A percentile compares a stretch with the other conserved stretches of the same genome.
Conservation (phyloP, 78 protist species). For the Dictyostelium intermedium region DNA sequence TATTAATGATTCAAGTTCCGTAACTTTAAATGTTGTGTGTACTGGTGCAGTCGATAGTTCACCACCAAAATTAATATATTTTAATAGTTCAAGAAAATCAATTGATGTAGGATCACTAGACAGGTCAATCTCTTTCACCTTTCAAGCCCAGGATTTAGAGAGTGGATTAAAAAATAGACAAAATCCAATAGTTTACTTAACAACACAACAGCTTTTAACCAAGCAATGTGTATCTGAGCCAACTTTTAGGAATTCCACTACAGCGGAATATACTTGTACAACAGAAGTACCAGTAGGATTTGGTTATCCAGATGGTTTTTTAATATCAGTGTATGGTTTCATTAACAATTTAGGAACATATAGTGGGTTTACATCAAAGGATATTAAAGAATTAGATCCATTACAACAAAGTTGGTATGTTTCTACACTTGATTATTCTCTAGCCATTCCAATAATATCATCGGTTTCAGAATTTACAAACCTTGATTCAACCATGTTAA, state of each 20-base stretch:
- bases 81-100: neutral
- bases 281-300: conserved; percentile 4
- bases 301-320: neutral
- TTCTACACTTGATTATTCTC: neutral
- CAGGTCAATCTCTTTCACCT: neutral
- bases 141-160: neutral
- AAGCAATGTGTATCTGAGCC: neutral
- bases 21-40: neutral
- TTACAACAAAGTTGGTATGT: neutral
- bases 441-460: neutral
- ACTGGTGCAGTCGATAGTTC: neutral
- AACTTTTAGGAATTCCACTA: neutral
- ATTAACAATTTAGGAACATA: neutral
- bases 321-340: neutral
- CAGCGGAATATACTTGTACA: neutral
- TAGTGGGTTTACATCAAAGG: neutral
- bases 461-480: neutral
- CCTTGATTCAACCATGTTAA: neutral
- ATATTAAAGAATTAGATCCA: neutral
- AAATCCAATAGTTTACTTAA: neutral
- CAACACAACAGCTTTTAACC: neutral
- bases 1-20: neutral
- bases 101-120: neutral
- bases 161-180: neutral
- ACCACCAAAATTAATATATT: neutral